These are phyloP conservation scores for Gremmenia infestans DNA, from an alignment of 2,329 filamentous ascomycete genomes.

Conservation along the genomic window DNA sequence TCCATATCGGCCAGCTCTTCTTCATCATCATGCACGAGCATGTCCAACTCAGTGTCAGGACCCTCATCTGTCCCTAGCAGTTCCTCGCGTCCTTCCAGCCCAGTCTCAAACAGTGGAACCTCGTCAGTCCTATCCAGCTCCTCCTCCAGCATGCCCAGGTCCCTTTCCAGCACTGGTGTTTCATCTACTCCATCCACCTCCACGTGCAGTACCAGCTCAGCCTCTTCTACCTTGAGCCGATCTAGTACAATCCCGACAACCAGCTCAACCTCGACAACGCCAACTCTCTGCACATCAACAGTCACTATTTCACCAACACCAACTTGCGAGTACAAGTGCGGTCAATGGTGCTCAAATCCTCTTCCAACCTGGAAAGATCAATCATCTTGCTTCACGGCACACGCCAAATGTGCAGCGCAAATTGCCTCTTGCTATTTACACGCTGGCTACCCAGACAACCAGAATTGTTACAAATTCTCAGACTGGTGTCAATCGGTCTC, in stretches of 20 bases:
- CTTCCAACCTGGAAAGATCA: conserved; percentile 44
- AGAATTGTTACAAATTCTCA: conserved; percentile 47
- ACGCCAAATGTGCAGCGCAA: conserved; percentile 40
- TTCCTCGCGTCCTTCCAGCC: no score
- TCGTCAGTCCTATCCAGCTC: neutral
- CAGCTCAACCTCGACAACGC: conserved; percentile 4
- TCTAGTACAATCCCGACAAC: conserved; percentile 5
- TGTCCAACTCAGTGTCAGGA: conserved; percentile 4
- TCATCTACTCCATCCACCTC: no score
- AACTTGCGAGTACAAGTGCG: conserved; percentile 50
- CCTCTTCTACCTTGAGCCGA: neutral
- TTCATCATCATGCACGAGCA: conserved; percentile 7
- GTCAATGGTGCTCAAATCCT: conserved; percentile 48
- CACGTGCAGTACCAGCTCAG: neutral
- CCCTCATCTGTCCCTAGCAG: conserved; percentile 1
- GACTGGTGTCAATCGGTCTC: conserved; percentile 45
- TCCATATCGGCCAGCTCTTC: conserved; percentile 13
- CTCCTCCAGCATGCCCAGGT: neutral
- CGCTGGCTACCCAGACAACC: conserved; percentile 45
- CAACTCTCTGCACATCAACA: conserved; percentile 42
- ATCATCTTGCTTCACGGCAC: conserved; percentile 37
- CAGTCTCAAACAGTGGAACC: neutral
- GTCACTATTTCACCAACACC: conserved; percentile 35
- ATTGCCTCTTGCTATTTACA: conserved; percentile 46
- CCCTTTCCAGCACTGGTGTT: neutral